phyloP scores from a whole-genome alignment of 2,329 filamentous ascomycete genomes.

The Sclerotinia spermophila region DNA sequence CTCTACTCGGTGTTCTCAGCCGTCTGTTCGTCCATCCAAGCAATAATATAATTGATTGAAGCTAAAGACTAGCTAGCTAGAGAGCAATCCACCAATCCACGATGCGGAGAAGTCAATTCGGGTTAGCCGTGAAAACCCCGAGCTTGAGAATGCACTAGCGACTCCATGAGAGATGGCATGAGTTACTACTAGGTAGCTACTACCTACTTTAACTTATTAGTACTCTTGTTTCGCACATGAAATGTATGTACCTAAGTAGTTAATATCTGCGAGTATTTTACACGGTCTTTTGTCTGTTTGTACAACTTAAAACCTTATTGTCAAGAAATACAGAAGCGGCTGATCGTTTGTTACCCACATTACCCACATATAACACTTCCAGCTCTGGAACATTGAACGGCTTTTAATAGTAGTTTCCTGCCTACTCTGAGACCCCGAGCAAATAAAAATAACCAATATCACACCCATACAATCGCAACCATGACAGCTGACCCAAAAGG shows the following conservation, averaged over 20 bases:
- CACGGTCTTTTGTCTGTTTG: background rate
- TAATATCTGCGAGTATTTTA: background rate
- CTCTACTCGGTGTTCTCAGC: background rate
- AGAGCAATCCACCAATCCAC: background rate
- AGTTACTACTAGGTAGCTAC: background rate
- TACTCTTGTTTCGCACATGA: background rate
- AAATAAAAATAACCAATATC: background rate
- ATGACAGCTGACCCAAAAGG: slow-evolving; percentile 18
- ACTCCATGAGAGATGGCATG: background rate
- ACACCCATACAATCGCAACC: background rate
- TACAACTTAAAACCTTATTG: background rate
- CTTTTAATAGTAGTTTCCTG: background rate
- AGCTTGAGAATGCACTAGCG: background rate
- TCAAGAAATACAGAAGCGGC: background rate
- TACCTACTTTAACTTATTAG: background rate
- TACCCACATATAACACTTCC: background rate
- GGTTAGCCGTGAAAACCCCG: background rate
- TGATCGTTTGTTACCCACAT: background rate
- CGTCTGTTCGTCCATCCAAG: background rate
- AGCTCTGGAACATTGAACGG: background rate
- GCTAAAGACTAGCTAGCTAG: background rate
- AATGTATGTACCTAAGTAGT: too few species aligned
- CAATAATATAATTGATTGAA: background rate
- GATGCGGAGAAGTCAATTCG: background rate
- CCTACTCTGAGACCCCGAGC: background rate